Conservation (phyloP, 345 rosid genomes). For the Camelina laxa region DNA sequence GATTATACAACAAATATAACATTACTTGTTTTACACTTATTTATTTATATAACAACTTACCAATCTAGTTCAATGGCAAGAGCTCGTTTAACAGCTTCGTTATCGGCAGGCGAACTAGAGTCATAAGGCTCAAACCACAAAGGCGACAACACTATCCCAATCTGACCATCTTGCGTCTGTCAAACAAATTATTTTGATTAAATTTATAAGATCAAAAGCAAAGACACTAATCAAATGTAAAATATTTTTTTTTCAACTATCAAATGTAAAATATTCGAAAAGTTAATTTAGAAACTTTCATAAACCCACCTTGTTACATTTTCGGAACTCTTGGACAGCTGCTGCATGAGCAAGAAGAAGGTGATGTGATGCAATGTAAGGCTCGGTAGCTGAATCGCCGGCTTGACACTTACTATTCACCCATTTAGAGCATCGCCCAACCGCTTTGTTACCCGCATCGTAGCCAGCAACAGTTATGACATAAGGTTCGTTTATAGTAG, state of each 20-base stretch:
- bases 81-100: constrained; percentile 38
- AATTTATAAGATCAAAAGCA: not conserved
- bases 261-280: not conserved
- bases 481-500: constrained; percentile 54
- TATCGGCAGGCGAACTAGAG: constrained; percentile 27
- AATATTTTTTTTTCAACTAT: too few species aligned
- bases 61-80: constrained; percentile 28
- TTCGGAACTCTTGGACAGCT: constrained; percentile 38
- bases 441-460: constrained; percentile 38
- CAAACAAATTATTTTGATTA: not conserved
- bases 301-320: constrained; percentile 35
- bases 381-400: constrained; percentile 42
- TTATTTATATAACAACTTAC: constrained; percentile 11
- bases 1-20: not conserved
- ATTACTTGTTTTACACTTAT: not conserved
- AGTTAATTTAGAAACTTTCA: not conserved
- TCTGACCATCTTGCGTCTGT: constrained; percentile 38
- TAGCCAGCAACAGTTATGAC: constrained; percentile 33
- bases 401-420: constrained; percentile 36
- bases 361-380: constrained; percentile 42
- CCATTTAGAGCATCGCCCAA: constrained; percentile 44
- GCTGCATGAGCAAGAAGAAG: constrained; percentile 47
- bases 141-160: constrained; percentile 41
- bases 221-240: not conserved
- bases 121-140: constrained; percentile 41